Evolutionary conservation across 768 basidiomycete species (phyloP), one percentile per base, ranked within the genome.

Genomic region (Cyathus striatus): DNA sequence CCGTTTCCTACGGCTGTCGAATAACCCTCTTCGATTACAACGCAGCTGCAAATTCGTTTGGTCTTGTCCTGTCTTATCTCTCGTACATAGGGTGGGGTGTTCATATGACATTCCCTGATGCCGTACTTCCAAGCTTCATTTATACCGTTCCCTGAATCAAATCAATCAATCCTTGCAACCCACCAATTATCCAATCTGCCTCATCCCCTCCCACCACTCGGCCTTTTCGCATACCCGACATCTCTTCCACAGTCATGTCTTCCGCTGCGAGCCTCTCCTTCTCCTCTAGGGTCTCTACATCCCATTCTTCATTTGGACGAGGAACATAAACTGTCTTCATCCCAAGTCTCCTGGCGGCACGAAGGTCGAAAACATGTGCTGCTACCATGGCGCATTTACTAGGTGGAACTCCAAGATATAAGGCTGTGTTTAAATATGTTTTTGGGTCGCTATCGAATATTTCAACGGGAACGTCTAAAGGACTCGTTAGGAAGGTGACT

Each of bases 141-240:
- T n/a, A n/a, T n/a, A n/a, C n/a, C n/a, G n/a, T n/a, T n/a, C n/a
- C n/a, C n/a, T n/a, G n/a, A n/a, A n/a, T n/a, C n/a, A n/a, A n/a
- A n/a, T n/a, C n/a, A n/a, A n/a, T n/a, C 27, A 83, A 53, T 44
- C 82, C 76, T 4, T 53, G 45, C 37, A 85, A 72, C 6, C 72
- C 72, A 25, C 69, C 55, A 1, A 81, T 73, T 0, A 83, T 67
- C 27, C 75, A 44, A 52, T 86, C 83, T 0, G 83, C 73, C 24
- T 75, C 73, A 0, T 81, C 83, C 0, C 79, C 79, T 0, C 81
- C 70, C n/a, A n/a, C n/a, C n/a, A n/a, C n/a, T n/a, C n/a, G n/a
- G n/a, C n/a, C n/a, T n/a, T n/a, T n/a, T n/a, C n/a, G n/a, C n/a
- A n/a, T n/a, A n/a, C n/a, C n/a, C n/a, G n/a, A n/a, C n/a, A n/a